Percentiles rank a stretch among this genome's conserved stretches.
Evolutionary conservation across 2,329 filamentous ascomycete genomes (phyloP).

Genomic region (Paecilomyces fulvus): DNA sequence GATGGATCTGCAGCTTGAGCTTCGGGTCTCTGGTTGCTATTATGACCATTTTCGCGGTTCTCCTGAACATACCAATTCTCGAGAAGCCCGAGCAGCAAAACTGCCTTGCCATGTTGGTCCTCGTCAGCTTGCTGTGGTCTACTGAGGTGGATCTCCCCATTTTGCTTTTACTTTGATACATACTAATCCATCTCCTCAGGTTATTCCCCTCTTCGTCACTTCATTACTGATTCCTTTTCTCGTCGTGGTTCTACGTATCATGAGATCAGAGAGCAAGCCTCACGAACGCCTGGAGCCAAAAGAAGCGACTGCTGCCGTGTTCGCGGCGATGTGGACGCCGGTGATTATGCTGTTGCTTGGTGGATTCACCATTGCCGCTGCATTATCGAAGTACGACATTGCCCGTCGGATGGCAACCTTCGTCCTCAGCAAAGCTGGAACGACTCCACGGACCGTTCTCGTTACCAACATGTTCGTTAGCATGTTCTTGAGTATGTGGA

Average conservation of each 20-base stretch:
- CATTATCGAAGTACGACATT: conserved; percentile 93
- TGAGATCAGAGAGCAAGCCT: conserved; percentile 65
- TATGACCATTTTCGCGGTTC: conserved; percentile 61
- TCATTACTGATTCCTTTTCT: conserved; percentile 90
- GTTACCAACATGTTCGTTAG: conserved; percentile 99
- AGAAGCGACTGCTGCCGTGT: conserved; percentile 73
- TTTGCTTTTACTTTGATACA: background rate
- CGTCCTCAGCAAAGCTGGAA: conserved; percentile 91
- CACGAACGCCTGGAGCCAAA: conserved; percentile 67
- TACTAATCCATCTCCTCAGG: conserved; percentile 39
- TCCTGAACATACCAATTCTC: conserved; percentile 76
- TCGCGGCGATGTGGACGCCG: conserved; percentile 96
- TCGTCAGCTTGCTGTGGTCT: conserved; percentile 91
- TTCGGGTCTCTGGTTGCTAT: conserved; percentile 68
- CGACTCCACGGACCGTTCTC: conserved; percentile 77
- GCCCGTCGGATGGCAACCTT: conserved; percentile 96
- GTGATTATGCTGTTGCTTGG: conserved; percentile 97
- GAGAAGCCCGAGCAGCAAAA: conserved; percentile 86
- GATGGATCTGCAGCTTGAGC: conserved; percentile 75
- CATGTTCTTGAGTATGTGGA: conserved; percentile 97
- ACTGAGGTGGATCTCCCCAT: conserved; percentile 60
- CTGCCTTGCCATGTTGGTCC: conserved; percentile 84
- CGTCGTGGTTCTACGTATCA: conserved; percentile 76
- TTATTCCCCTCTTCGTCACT: conserved; percentile 94
- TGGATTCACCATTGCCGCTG: conserved; percentile 91